Evolutionary conservation across 768 basidiomycete genomes (phyloP).

Genomic region (Kwoniella pini): DNA sequence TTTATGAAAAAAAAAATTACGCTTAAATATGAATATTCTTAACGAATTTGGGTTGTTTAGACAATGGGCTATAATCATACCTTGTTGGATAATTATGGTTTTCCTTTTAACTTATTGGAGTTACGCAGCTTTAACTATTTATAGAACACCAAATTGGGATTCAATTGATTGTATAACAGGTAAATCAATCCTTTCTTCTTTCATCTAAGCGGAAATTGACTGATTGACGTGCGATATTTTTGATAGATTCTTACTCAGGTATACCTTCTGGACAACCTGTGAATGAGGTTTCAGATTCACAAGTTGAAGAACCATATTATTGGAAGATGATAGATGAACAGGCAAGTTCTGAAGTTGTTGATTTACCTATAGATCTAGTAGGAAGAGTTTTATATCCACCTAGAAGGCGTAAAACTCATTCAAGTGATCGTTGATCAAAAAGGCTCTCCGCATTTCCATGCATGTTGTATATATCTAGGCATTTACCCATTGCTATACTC

Average conservation of each 20-base stretch:
- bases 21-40: background rate
- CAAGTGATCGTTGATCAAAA: too few species aligned
- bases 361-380: conserved; percentile 41
- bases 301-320: conserved; percentile 22
- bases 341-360: conserved; percentile 28
- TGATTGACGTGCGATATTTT: too few species aligned
- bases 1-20: too few species aligned
- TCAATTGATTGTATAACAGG: conserved; percentile 45
- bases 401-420: background rate
- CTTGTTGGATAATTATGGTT: conserved; percentile 49
- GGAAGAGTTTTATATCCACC: conserved; percentile 37
- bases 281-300: too few species aligned
- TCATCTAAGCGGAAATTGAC: too few species aligned
- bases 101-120: conserved; percentile 48
- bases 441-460: too few species aligned
- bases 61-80: conserved; percentile 52
- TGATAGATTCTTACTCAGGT: conserved; percentile 25
- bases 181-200: conserved; percentile 13
- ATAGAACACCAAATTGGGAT: conserved; percentile 41
- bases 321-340: conserved; percentile 22
- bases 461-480: too few species aligned
- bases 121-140: conserved; percentile 45
- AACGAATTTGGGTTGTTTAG: too few species aligned
- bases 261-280: too few species aligned
- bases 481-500: too few species aligned